Evolutionary conservation across 495 filamentous ascomycete species (phyloP).

Genomic region (Penicillium desertorum): DNA sequence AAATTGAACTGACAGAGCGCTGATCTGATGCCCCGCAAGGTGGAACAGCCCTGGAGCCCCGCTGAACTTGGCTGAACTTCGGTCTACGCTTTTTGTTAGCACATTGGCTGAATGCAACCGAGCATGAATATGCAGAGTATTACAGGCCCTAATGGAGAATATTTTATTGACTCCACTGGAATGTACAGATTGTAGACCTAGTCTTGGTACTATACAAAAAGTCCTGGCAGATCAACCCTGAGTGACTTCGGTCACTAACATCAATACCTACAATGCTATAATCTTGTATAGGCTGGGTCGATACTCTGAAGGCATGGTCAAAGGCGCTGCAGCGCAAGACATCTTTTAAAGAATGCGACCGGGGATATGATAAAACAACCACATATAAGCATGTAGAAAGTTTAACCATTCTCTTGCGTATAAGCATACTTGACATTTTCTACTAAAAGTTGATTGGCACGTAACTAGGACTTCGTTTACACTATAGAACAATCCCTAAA

Average conservation of each 20-base stretch:
- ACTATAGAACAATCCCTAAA: neutral
- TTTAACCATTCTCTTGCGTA: no score
- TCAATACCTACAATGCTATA: no score
- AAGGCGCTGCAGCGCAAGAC: no score
- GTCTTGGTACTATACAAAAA: neutral
- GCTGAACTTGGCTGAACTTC: neutral
- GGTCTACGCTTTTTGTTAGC: neutral
- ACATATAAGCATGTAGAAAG: no score
- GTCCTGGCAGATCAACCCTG: neutral
- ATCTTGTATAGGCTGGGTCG: no score
- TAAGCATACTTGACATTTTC: no score
- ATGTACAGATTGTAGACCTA: slow-evolving; percentile 10
- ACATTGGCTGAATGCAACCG: neutral
- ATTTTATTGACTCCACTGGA: neutral
- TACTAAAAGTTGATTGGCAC: no score
- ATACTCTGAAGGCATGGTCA: no score
- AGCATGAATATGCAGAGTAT: neutral
- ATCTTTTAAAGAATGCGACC: no score
- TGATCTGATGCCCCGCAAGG: neutral
- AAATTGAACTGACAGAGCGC: neutral
- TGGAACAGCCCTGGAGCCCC: slow-evolving; percentile 4
- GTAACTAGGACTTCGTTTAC: no score
- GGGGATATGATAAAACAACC: no score
- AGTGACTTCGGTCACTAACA: neutral
- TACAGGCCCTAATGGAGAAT: neutral